phyloP scores from a whole-genome alignment of 495 filamentous ascomycete species.

The Aspergillus wentii region DNA sequence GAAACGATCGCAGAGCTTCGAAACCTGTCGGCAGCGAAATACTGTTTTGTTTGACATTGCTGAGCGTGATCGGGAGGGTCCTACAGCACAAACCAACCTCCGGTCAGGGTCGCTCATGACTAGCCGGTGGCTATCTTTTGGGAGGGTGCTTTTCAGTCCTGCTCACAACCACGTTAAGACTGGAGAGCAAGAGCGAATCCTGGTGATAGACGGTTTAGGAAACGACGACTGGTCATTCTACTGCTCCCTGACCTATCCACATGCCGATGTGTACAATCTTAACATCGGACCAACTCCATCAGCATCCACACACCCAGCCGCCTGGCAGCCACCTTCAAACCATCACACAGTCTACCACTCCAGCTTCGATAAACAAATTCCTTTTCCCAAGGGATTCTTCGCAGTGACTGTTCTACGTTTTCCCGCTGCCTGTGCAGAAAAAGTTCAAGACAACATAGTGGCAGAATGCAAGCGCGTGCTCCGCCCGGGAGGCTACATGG shows the following conservation, averaged over 20 bases:
- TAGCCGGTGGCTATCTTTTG: conserved; percentile 88
- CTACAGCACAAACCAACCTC: conserved; percentile 73
- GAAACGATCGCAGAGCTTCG: conserved; percentile 23
- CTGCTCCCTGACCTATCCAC: conserved; percentile 85
- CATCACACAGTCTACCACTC: conserved; percentile 79
- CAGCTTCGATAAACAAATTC: conserved; percentile 65
- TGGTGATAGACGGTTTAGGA: conserved; percentile 89
- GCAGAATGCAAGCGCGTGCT: conserved; percentile 89
- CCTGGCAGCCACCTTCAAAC: conserved; percentile 65
- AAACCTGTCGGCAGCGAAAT: conserved; percentile 33
- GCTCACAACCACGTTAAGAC: conserved; percentile 74
- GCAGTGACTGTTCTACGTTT: conserved; percentile 85
- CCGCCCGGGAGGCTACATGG: conserved; percentile 83
- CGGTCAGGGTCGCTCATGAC: conserved; percentile 75
- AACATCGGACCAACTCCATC: conserved; percentile 30
- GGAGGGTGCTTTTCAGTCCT: conserved; percentile 90
- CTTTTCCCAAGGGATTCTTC: conserved; percentile 85
- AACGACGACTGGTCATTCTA: conserved; percentile 98
- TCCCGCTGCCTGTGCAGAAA: conserved; percentile 67
- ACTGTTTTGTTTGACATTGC: conserved; percentile 42
- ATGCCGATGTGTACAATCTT: conserved; percentile 76
- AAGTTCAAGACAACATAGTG: conserved; percentile 71
- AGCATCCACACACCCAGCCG: conserved; percentile 30
- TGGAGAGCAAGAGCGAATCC: conserved; percentile 55
- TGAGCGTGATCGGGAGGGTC: conserved; percentile 54